Conservation (phyloP, 257 asterid genomes). For the Rhazya stricta region DNA sequence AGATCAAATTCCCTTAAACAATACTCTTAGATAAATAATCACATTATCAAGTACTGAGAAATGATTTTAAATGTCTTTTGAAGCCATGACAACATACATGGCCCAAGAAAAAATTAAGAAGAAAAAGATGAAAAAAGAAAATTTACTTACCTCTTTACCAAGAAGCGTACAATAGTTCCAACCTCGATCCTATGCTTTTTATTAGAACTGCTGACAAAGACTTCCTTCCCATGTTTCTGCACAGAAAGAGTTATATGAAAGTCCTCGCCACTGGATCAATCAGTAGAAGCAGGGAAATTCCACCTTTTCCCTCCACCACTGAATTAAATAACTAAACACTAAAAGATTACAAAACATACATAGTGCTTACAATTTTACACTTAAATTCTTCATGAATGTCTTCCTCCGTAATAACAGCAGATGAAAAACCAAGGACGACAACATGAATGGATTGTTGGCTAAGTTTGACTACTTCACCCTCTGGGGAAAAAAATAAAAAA, state of each 20-base stretch:
- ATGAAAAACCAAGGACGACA: constrained; percentile 73
- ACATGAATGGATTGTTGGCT: constrained; percentile 53
- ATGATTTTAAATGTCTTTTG: not conserved
- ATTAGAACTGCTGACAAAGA: constrained; percentile 43
- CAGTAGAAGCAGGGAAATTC: not conserved
- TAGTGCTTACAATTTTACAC: constrained; percentile 49
- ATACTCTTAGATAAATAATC: not conserved
- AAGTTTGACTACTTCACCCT: constrained; percentile 75
- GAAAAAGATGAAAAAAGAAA: not conserved
- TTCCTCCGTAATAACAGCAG: constrained; percentile 51
- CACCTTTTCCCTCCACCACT: not conserved
- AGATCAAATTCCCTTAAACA: not conserved
- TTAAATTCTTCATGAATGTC: constrained; percentile 63
- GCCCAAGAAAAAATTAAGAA: not conserved
- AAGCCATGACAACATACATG: not conserved
- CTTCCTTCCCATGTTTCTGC: constrained; percentile 60
- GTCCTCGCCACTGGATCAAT: not conserved
- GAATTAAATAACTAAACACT: not conserved
- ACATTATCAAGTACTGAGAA: not conserved
- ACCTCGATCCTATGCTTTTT: constrained; percentile 61
- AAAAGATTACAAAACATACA: not conserved
- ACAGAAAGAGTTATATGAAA: constrained; percentile 11
- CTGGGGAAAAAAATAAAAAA: no score
- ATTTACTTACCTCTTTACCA: constrained; percentile 50
- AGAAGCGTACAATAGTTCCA: constrained; percentile 62